Evolutionary conservation across 2,329 filamentous ascomycete species (phyloP).

Genomic region (Diaporthe sp.): DNA sequence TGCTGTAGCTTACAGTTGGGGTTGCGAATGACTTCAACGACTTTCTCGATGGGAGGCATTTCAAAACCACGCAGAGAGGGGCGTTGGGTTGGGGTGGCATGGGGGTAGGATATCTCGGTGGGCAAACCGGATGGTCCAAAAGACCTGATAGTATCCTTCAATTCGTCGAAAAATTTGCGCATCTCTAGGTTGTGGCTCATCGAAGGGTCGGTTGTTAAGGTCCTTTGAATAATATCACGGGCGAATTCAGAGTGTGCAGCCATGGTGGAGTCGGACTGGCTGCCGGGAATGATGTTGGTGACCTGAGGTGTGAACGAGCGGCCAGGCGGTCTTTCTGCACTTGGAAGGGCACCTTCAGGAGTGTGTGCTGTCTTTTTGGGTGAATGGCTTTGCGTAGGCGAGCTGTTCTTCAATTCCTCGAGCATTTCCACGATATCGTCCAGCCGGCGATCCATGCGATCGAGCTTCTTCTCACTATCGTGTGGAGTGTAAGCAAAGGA

Average conservation of each 20-base stretch:
- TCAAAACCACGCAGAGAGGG: background rate
- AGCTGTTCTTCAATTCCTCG: background rate
- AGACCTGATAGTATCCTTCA: background rate
- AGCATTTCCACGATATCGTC: background rate
- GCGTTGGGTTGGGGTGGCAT: background rate
- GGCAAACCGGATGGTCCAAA: background rate
- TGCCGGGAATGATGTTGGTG: background rate
- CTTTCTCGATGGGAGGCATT: background rate
- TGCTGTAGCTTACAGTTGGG: background rate
- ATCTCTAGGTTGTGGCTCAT: background rate
- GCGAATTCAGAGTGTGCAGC: background rate
- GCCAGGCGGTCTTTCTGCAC: too few relatives aligned
- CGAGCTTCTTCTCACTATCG: background rate
- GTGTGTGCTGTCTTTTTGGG: background rate
- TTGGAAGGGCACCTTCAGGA: too few relatives aligned
- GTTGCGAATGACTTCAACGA: conserved; percentile 1
- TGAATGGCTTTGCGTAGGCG: background rate
- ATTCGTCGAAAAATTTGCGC: background rate
- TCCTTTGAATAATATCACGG: background rate
- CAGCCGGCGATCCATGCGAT: background rate
- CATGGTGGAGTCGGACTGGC: background rate
- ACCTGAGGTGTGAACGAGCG: too few relatives aligned
- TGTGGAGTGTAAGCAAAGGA: background rate
- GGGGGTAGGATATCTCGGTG: background rate
- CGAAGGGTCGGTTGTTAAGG: background rate